These are phyloP conservation scores for Hypomyces rosellus DNA, from an alignment of 2,329 filamentous ascomycete species.

Conservation along the genomic window DNA sequence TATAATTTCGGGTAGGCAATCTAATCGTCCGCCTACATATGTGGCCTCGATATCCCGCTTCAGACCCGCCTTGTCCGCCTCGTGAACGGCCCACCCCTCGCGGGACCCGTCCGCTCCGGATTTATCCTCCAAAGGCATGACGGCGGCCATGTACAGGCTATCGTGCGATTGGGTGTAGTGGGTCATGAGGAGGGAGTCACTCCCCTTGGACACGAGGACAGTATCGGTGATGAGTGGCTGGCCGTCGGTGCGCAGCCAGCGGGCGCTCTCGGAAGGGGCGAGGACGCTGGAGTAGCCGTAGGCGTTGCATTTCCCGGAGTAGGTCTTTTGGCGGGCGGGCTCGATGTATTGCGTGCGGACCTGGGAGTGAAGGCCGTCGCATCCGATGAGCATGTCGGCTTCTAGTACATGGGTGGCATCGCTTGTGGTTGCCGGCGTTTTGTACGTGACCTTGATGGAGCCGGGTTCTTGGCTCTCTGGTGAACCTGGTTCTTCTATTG, in stretches of 20 bases:
- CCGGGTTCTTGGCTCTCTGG: conserved; percentile 1
- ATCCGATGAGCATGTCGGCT: conserved; percentile 27
- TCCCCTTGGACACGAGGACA: conserved; percentile 15
- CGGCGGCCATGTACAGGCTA: conserved; percentile 16
- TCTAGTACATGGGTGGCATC: conserved; percentile 5
- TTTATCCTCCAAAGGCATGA: conserved; percentile 17
- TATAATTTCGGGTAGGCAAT: conserved; percentile 15
- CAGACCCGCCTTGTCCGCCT: conserved; percentile 17
- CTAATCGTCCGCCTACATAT: conserved; percentile 14
- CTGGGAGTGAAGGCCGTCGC: conserved; percentile 34
- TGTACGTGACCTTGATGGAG: conserved; percentile 4
- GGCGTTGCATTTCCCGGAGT: conserved; percentile 25
- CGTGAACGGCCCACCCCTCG: conserved; percentile 19
- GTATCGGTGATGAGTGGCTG: conserved; percentile 17
- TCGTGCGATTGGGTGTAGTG: conserved; percentile 16
- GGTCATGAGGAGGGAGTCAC: conserved; percentile 16
- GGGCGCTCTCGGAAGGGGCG: conserved; percentile 1
- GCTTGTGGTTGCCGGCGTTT: background rate
- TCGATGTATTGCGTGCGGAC: conserved; percentile 26
- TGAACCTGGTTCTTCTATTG: conserved; percentile 12
- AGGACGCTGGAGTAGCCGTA: conserved; percentile 16
- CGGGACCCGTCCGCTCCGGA: conserved; percentile 8
- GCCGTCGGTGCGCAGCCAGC: conserved; percentile 13
- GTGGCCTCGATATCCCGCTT: conserved; percentile 12
- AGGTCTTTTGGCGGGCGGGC: conserved; percentile 21